Evolutionary conservation across 2,329 filamentous ascomycete species (phyloP).

Genomic region (Neonectria faginata): DNA sequence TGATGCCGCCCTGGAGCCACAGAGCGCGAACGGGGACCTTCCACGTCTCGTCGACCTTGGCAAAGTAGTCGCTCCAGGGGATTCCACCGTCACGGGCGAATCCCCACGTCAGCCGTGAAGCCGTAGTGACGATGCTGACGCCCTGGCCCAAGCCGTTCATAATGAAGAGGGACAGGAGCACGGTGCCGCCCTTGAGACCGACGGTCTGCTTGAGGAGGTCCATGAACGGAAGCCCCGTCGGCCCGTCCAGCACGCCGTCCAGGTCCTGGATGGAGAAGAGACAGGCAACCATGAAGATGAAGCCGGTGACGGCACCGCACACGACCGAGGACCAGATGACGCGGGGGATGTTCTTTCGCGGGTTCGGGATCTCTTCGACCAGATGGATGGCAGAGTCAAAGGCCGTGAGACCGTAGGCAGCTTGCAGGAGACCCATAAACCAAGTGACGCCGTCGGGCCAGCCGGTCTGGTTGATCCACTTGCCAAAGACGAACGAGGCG

Average conservation of each 20-base stretch:
- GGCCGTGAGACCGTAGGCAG: constrained; percentile 63
- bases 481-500: constrained; percentile 63
- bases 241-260: constrained; percentile 54
- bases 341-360: constrained; percentile 61
- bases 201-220: constrained; percentile 56
- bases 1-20: constrained; percentile 61
- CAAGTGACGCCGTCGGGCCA: constrained; percentile 68
- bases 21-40: constrained; percentile 64
- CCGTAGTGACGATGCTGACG: constrained; percentile 62
- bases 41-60: constrained; percentile 58
- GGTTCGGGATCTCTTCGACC: constrained; percentile 67
- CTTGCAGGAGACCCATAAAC: constrained; percentile 68
- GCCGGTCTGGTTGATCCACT: constrained; percentile 59
- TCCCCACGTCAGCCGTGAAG: constrained; percentile 65
- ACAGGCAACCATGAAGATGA: constrained; percentile 64
- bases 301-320: constrained; percentile 61
- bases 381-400: constrained; percentile 71
- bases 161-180: constrained; percentile 64
- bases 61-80: constrained; percentile 60
- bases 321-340: constrained; percentile 65
- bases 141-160: constrained; percentile 67
- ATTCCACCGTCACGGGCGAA: constrained; percentile 65
- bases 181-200: constrained; percentile 54
- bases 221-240: constrained; percentile 61
- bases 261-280: constrained; percentile 63